Evolutionary conservation across 768 basidiomycete genomes (phyloP), one percentile per base, ranked within the genome.

Genomic region (Phanerochaete carnosa): DNA sequence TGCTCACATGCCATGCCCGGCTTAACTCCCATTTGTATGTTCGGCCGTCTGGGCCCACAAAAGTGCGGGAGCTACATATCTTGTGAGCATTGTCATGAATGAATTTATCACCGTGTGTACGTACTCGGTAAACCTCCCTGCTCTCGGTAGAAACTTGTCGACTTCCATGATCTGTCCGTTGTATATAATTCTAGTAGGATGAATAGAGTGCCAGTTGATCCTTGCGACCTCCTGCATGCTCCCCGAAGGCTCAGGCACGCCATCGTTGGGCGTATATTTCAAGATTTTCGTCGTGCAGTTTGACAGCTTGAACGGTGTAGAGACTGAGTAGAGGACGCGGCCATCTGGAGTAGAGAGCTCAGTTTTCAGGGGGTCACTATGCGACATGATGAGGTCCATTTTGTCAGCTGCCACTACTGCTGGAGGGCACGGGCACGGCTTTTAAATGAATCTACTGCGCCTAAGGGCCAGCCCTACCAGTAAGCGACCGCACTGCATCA

Each of bases 1-100:
- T n/a, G n/a, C 13, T 2, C 23, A 46, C 52, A 19, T 37, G 35
- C 19, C 30, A 33, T 11, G 19, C 52, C 43, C 45, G 8, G 46
- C 55, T 22, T 35, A 53, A 50, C 32, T 25, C 12, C 60, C 60
- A 61, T 9, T 25, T 57, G 60, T 61, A 61, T 3, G 19, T 25
- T 2, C 30, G 29, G 12, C 60, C 60, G 35, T 61, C 60, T 7
- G 60, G 55, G 19, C 54, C 60, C 26, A n/a, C 32, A 26, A 61
- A 61, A 1, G 30, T 23, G 39, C 50, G 33, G n/a, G 57, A 25
- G 9, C 57, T 58, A n/a, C 51, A 50, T 9, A 8, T 43, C 16
- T 8, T n/a, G 39, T 33, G 30, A 23, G 55, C 13, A 23, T 26
- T 11, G 2, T 19, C n/a, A n/a, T n/a, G n/a, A n/a, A n/a, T n/a